These are phyloP conservation scores for Carpinus fangiana DNA, from an alignment of 306 rosid species.

Conservation along the genomic window DNA sequence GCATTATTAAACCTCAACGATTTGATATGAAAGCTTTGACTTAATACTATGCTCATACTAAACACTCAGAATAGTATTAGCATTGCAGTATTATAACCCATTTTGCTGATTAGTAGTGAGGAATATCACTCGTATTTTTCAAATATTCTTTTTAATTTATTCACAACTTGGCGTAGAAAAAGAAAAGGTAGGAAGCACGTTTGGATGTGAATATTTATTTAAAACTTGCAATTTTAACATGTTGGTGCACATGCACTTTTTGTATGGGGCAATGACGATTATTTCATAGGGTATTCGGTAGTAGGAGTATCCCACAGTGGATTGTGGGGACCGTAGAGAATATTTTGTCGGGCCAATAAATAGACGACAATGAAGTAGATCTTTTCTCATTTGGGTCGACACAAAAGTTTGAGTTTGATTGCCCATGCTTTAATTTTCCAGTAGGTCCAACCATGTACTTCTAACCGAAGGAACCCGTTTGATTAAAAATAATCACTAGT, in stretches of 20 bases:
- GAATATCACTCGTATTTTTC: neutral
- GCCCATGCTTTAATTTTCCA: slow-evolving; percentile 10
- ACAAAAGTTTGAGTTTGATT: slow-evolving; percentile 14
- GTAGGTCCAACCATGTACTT: slow-evolving; percentile 29
- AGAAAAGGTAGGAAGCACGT: slow-evolving; percentile 26
- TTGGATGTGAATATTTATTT: neutral
- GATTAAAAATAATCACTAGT: neutral
- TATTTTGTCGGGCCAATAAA: slow-evolving; percentile 20
- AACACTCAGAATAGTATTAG: too few species aligned
- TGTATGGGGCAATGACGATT: slow-evolving; percentile 26
- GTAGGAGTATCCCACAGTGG: slow-evolving; percentile 22
- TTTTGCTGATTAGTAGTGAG: too few species aligned
- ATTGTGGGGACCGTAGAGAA: slow-evolving; percentile 33
- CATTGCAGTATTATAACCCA: too few species aligned
- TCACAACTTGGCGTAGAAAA: too few species aligned
- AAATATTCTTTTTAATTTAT: too few species aligned
- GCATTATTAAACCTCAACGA: too few species aligned
- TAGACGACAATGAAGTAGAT: slow-evolving; percentile 33
- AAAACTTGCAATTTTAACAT: slow-evolving; percentile 25
- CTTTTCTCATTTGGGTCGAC: slow-evolving; percentile 21
- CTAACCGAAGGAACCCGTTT: slow-evolving; percentile 12
- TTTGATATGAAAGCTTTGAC: too few species aligned
- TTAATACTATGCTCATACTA: too few species aligned
- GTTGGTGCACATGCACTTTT: slow-evolving; percentile 45
- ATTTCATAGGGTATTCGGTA: slow-evolving; percentile 24